Base-by-base conservation (phyloP, 805 yeast species). In the Saccharomycopsis fermentans region DNA sequence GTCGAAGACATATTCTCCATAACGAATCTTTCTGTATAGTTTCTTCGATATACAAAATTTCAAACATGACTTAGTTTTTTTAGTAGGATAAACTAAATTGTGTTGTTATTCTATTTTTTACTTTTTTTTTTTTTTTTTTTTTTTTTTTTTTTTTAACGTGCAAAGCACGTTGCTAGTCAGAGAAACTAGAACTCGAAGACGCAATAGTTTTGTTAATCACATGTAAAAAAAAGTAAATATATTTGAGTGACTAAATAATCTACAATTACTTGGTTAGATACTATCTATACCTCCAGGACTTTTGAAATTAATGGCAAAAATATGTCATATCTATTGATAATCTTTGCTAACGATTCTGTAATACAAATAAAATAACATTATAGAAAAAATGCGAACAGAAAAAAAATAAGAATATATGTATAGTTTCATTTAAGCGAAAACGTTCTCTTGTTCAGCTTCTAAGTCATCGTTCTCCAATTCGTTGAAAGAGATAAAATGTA, bases 401-500 rank as follows among this genome's bases (percentile, higher is more conserved):
- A 27, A 27, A 8, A 3, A 24, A 9, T 21, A 55, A 40, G 36
- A 21, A 32, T 32, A 32, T 9, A 11, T 2, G 9, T 32, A 32
- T 9, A 32, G 12, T 9, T 32, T 32, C 12, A 32, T 32, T 32
- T 65, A 81, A 17, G 79, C 79, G 68, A 86, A 83, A 6, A 81
- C 79, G 68, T 84, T 84, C 62, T 82, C 84, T 69, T 81, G 84
- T 37, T 81, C 86, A 9, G 87, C 87, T 66, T 85, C 90, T 55
- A 81, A 66, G 17, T 73, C 81, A 12, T 69, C 71, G 19, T 78
- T 82, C 58, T 84, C 90, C 53, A 87, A 69, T 60, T 82, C 87
- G 58, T 77, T 81, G 68, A 92, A 90, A 5, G 83, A 79, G 54
- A 82, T 74, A 72, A 94, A 94, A 70, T 94, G 99, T 34, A 83